A percentile compares a stretch with the other conserved stretches of the same genome.
phyloP scores from a whole-genome alignment of 2,329 filamentous ascomycete genomes.

The Scolecobasidium constrictum region DNA sequence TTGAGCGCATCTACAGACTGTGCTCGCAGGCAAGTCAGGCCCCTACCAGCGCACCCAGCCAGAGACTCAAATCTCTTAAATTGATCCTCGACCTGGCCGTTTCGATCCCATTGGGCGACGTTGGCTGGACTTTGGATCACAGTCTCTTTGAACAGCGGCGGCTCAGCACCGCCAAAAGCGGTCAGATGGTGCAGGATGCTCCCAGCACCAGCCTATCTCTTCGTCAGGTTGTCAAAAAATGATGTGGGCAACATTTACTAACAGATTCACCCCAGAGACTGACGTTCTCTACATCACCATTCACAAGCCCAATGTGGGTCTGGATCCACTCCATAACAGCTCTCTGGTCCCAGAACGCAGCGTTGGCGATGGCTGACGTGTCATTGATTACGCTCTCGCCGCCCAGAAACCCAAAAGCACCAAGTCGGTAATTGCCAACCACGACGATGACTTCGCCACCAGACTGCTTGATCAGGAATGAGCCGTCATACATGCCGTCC shows the following conservation, averaged over 20 bases:
- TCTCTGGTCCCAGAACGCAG: constrained; percentile 27
- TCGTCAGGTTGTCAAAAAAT: no score
- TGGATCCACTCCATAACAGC: constrained; percentile 39
- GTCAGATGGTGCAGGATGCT: constrained; percentile 41
- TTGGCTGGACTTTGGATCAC: constrained; percentile 22
- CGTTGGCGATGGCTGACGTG: constrained; percentile 35
- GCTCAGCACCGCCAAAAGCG: constrained; percentile 30
- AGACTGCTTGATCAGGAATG: constrained; percentile 12
- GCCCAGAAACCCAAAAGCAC: constrained; percentile 36
- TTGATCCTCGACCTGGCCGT: constrained; percentile 5
- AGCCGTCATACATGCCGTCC: constrained; percentile 7
- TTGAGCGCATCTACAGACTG: not conserved
- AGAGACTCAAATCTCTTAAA: constrained; percentile 3
- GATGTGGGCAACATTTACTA: constrained; percentile 37
- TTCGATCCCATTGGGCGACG: constrained; percentile 1
- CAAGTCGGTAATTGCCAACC: constrained; percentile 34
- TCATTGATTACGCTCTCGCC: constrained; percentile 34
- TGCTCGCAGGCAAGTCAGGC: constrained; percentile 2
- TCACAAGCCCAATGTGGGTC: constrained; percentile 33
- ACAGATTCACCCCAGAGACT: constrained; percentile 42
- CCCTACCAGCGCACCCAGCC: constrained; percentile 5
- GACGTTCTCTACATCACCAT: constrained; percentile 35
- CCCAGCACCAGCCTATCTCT: constrained; percentile 26
- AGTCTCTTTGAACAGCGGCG: constrained; percentile 32
- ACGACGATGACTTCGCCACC: constrained; percentile 34